Percentiles rank a stretch among this genome's conserved stretches.
These are phyloP conservation scores for Pleurotus tuber-regium DNA, from an alignment of 768 basidiomycete genomes.

Conservation along the genomic window DNA sequence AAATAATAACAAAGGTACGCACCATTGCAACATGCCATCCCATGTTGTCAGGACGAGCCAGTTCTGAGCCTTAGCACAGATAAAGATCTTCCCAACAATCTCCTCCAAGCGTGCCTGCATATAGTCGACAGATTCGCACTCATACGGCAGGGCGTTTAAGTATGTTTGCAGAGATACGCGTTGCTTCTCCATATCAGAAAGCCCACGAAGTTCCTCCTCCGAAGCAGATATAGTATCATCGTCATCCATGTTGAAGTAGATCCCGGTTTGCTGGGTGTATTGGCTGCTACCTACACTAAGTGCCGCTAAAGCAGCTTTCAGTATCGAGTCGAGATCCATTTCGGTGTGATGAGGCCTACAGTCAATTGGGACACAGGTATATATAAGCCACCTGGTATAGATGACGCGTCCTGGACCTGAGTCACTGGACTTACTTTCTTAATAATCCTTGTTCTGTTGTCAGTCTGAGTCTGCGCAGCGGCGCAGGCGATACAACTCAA, in stretches of 20 bases:
- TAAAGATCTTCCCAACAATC: slow-evolving; percentile 64
- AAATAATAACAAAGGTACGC: slow-evolving; percentile 18
- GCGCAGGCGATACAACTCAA: background rate
- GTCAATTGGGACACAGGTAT: background rate
- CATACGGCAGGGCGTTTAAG: slow-evolving; percentile 67
- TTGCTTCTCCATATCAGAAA: slow-evolving; percentile 54
- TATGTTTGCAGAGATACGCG: slow-evolving; percentile 61
- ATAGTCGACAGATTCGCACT: slow-evolving; percentile 65
- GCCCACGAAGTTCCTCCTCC: slow-evolving; percentile 33
- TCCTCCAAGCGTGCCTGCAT: slow-evolving; percentile 70
- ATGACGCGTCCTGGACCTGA: slow-evolving; percentile 7
- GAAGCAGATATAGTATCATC: slow-evolving; percentile 48
- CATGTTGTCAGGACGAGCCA: slow-evolving; percentile 74
- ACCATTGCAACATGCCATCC: slow-evolving; percentile 83
- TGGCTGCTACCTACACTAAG: slow-evolving; percentile 9
- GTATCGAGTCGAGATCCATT: slow-evolving; percentile 5
- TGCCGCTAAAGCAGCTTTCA: slow-evolving; percentile 3
- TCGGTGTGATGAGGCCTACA: background rate
- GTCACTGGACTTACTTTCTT: slow-evolving; percentile 1
- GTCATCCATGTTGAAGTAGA: slow-evolving; percentile 47
- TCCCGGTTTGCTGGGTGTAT: background rate
- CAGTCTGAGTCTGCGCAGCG: background rate
- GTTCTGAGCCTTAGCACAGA: slow-evolving; percentile 73
- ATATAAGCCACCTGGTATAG: background rate
- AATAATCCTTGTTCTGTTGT: background rate